These are phyloP conservation scores for Ascochyta rabiei DNA, from an alignment of 2,329 filamentous ascomycete species.

Conservation along the genomic window DNA sequence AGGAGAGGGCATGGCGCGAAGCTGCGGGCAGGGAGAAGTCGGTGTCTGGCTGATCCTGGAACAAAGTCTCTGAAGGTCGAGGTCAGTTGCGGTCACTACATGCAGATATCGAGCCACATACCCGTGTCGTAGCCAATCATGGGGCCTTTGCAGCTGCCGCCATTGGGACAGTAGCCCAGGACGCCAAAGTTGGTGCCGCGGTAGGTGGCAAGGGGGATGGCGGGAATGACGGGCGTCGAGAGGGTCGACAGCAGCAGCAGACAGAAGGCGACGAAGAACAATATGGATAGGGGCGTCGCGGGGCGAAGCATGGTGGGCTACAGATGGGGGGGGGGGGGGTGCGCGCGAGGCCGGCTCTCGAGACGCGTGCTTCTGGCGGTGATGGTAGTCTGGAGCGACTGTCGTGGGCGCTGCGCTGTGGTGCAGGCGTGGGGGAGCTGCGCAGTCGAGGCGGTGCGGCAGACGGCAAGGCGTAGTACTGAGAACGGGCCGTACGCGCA, in stretches of 20 bases:
- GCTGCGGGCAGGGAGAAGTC: constrained; percentile 70
- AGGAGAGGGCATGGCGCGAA: constrained; percentile 73
- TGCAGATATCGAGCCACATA: constrained; percentile 55
- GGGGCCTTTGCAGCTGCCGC: constrained; percentile 68
- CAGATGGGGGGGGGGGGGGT: constrained; percentile 28
- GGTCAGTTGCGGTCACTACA: constrained; percentile 19
- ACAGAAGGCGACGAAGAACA: constrained; percentile 84
- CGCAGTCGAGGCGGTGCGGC: constrained; percentile 13
- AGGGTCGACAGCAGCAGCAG: constrained; percentile 84
- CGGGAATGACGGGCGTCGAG: constrained; percentile 87
- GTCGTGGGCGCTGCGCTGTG: constrained; percentile 15
- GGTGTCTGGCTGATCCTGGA: constrained; percentile 51
- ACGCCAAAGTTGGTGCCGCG: constrained; percentile 84
- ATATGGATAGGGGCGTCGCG: constrained; percentile 85
- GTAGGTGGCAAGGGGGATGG: constrained; percentile 81
- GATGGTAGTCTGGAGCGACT: constrained; percentile 11
- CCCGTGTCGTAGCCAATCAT: constrained; percentile 85
- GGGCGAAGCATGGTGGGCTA: constrained; percentile 78
- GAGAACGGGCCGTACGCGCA: constrained; percentile 35
- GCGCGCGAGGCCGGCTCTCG: constrained; percentile 40
- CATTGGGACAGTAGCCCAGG: constrained; percentile 80
- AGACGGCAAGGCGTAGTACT: constrained; percentile 24
- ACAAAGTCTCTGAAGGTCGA: constrained; percentile 52
- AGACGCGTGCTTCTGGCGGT: constrained; percentile 17
- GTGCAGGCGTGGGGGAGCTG: constrained; percentile 6